These are phyloP conservation scores for Rasamsonia emersonii DNA, from an alignment of 2,329 filamentous ascomycete genomes.

Conservation along the genomic window DNA sequence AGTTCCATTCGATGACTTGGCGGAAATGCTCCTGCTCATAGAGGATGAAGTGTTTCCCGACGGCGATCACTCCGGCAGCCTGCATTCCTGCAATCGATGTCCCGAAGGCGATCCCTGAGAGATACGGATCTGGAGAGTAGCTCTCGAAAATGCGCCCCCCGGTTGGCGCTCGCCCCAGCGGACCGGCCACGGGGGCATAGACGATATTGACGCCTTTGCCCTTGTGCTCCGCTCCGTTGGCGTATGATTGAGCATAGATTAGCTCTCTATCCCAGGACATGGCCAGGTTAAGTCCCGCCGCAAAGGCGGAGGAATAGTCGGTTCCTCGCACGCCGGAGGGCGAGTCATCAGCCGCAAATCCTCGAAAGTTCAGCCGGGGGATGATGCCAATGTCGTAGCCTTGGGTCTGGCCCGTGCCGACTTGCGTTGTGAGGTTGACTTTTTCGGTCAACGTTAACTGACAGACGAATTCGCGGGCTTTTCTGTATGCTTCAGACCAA, in stretches of 20 bases:
- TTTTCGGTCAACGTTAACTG: no score
- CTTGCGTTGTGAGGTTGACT: no score
- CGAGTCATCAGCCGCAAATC: conserved; percentile 3
- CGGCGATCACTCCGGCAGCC: conserved; percentile 56
- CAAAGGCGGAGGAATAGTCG: conserved; percentile 77
- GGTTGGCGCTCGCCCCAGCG: conserved; percentile 72
- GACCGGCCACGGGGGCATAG: conserved; percentile 74
- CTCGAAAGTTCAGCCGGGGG: conserved; percentile 28
- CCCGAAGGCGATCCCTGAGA: conserved; percentile 73
- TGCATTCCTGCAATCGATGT: conserved; percentile 73
- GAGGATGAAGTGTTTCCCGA: conserved; percentile 40
- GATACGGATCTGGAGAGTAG: conserved; percentile 76
- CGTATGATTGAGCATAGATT: conserved; percentile 72
- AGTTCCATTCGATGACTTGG: no score
- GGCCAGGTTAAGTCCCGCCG: conserved; percentile 78
- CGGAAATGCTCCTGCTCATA: conserved; percentile 59
- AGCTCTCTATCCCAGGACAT: conserved; percentile 81
- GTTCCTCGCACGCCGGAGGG: conserved; percentile 74
- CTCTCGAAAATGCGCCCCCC: conserved; percentile 93
- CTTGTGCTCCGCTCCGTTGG: conserved; percentile 63
- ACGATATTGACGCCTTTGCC: conserved; percentile 66
- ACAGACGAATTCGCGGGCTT: no score
- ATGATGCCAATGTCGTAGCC: no score
- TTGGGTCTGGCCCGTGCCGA: no score
- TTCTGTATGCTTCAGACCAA: no score